These are phyloP conservation scores for Micractinium conductrix DNA, from an alignment of 139 green algal species.

Conservation along the genomic window DNA sequence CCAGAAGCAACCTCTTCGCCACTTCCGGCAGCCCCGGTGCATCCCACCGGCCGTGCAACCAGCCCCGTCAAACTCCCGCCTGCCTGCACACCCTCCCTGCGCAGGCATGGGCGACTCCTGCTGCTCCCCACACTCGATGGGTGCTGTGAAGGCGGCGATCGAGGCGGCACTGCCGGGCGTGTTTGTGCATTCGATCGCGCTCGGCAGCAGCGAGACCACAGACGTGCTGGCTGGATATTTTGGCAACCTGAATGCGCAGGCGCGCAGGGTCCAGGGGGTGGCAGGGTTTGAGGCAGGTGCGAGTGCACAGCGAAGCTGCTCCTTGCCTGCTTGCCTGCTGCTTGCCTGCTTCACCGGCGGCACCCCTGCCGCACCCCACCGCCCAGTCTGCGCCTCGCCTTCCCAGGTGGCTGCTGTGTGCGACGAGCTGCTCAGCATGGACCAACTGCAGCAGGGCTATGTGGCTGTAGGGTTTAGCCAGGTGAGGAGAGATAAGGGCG, in stretches of 20 bases:
- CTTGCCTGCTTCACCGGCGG: background rate
- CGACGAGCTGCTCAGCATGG: conserved; percentile 54
- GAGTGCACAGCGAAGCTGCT: background rate
- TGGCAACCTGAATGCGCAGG: conserved; percentile 80
- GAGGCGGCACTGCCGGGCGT: conserved; percentile 51
- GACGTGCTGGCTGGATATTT: conserved; percentile 71
- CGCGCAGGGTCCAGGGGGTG: conserved; percentile 4
- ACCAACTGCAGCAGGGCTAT: conserved; percentile 76
- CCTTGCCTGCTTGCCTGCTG: background rate
- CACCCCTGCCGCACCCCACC: too few species aligned
- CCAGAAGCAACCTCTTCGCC: background rate
- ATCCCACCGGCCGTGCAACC: background rate
- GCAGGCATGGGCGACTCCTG: conserved; percentile 84
- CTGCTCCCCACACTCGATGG: conserved; percentile 59
- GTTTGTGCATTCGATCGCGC: conserved; percentile 81
- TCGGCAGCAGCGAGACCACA: conserved; percentile 40
- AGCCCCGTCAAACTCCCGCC: background rate
- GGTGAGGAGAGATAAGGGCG: conserved; percentile 42
- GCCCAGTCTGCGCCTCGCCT: too few species aligned
- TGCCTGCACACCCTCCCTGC: conserved; percentile 59
- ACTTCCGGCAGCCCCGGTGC: background rate
- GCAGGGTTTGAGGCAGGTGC: background rate
- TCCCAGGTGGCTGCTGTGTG: conserved; percentile 72
- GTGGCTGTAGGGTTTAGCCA: conserved; percentile 90
- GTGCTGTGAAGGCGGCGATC: conserved; percentile 62